Evolutionary conservation across 768 basidiomycete species (phyloP), one percentile per base, ranked within the genome.

Genomic region (Gloeophyllum trabeum): DNA sequence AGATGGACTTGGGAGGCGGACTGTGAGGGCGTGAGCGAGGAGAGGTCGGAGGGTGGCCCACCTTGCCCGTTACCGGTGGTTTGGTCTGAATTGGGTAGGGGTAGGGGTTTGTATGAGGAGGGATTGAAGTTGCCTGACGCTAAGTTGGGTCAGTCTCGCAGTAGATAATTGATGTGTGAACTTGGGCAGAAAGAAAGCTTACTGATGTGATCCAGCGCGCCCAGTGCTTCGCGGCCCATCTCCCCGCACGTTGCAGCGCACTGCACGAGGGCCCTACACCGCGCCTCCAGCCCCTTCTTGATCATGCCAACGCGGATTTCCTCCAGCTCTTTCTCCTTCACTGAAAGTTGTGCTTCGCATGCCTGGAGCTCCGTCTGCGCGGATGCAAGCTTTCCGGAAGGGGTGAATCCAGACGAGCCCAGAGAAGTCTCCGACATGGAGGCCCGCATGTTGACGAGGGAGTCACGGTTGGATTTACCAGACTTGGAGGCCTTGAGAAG

Each of bases 331-430:
- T 61, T 68, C 54, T 91, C 85, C 55, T 85, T 85, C 21, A 61
- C 45, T 0, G 79, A 79, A 2, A 91, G 67, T 42, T 81, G 81
- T 0, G 72, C 64, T 54, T 91, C 87, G 56, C 88, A 91, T 6
- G 84, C 88, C 51, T 87, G 86, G 16, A 90, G 64, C 48, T 89
- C 82, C 0, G 79, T 64, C 48, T 89, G 87, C 0, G 86, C 84
- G 2, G 73, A 61, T 0, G 64, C 63, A 5, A 86, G 67, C 52
- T 84, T 86, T 14, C 61, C 47, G 12, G 69, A 67, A 24, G 71
- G 53, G 10, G 68, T 62, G 3, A 72, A 70, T 10, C 69, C 61
- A 0, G 76, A 71, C 4, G 59, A 55, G 22, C 63, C 52, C 26
- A 46, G 55, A 1, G 56, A 49, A 19, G 52, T 45, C 19, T 44